Base-by-base conservation (phyloP, 768 basidiomycete species). In the Guyanaporus albipodus region DNA sequence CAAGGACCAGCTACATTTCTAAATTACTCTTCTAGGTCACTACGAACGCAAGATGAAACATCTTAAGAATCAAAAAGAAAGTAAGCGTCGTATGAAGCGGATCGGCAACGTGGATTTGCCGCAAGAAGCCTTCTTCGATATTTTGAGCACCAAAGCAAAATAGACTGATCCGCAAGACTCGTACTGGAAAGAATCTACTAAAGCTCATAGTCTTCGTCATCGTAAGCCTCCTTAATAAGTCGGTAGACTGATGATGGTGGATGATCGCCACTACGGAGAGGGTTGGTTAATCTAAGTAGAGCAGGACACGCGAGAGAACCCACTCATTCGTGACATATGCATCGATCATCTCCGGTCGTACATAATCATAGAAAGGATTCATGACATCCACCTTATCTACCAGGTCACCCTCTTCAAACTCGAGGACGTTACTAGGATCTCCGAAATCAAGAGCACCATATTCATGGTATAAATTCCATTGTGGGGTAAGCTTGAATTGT, bases 241-340 rank as follows among this genome's bases (percentile, higher is more conserved):
- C 91, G 75, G 62, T 93, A 91, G 57, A 97, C 86, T 43, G 93
- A 91, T 15, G 93, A 90, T 17, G 95, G 93, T 19, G 94, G 91
- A 64, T 97, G 94, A 64, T 96, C 95, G 18, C 95, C 95, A 55
- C 94, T 97, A 54, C 28, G 38, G 43, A 39, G 14, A 28, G 27
- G 10, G 33, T n/a, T 33, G 38, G 48, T 58, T 42, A 19, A 54
- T 48, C 31, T 37, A 21, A 31, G 27, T 29, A 18, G 27, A n/a
- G 24, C 35, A 41, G 8, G 41, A 38, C 27, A 28, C 28, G 19
- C 9, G 68, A 50, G 22, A 27, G 21, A n/a, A 74, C 94, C 73
- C 66, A 97, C 95, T 97, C 90, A 56, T 99, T 98, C 11, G 93
- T 97, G 58, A 99, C 89, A 66, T 90, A 95, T 11, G 91, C 87